These are phyloP conservation scores for Globisporangium viniferum DNA, from an alignment of 352 stramenopile genomes.

Conservation along the genomic window DNA sequence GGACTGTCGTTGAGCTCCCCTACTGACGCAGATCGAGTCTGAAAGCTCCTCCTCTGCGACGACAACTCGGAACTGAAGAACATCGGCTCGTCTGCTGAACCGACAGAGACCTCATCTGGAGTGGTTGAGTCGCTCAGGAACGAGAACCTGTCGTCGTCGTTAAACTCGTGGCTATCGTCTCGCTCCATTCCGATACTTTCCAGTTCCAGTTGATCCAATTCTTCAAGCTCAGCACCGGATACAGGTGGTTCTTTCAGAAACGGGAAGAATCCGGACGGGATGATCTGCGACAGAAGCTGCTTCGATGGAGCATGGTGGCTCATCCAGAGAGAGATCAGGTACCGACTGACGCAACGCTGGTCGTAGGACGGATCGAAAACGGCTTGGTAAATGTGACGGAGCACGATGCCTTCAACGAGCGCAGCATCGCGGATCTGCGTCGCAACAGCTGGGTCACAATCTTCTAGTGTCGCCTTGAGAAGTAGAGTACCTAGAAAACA, in stretches of 20 bases:
- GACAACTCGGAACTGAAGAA: conserved; percentile 11
- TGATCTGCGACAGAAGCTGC: conserved; percentile 85
- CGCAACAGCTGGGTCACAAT: conserved; percentile 79
- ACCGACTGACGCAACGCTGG: conserved; percentile 91
- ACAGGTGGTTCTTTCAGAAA: conserved; percentile 85
- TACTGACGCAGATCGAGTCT: conserved; percentile 10
- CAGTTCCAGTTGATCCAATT: conserved; percentile 87
- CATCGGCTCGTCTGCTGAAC: neutral
- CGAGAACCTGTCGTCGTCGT: conserved; percentile 31
- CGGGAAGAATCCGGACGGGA: conserved; percentile 87
- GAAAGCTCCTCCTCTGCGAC: conserved; percentile 5
- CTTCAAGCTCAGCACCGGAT: conserved; percentile 70
- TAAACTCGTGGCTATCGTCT: conserved; percentile 35
- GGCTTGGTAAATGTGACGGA: conserved; percentile 92
- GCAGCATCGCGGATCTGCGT: conserved; percentile 88
- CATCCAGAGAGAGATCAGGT: conserved; percentile 95
- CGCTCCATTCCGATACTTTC: conserved; percentile 41
- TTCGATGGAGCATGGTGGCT: conserved; percentile 88
- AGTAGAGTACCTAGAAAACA: conserved; percentile 84
- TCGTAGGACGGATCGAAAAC: conserved; percentile 92
- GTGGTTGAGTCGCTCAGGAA: conserved; percentile 33
- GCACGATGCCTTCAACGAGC: conserved; percentile 90
- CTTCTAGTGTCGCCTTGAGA: conserved; percentile 89
- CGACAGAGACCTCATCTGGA: neutral
- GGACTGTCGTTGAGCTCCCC: conserved; percentile 13